These are phyloP conservation scores for Colletotrichum sojae DNA, from an alignment of 2,329 filamentous ascomycete genomes.

Conservation along the genomic window DNA sequence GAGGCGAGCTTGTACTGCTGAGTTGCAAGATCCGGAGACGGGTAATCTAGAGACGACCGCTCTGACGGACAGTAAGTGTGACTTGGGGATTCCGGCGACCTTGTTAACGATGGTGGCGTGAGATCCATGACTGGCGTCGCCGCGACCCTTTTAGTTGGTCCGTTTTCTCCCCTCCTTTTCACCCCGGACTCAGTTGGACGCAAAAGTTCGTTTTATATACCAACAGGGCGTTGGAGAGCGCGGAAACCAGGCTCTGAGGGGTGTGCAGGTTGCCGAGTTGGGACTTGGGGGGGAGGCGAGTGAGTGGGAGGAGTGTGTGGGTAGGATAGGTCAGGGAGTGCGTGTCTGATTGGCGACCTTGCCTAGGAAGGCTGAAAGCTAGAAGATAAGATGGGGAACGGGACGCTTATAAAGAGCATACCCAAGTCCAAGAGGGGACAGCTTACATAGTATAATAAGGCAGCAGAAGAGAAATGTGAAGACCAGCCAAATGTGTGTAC, in stretches of 20 bases:
- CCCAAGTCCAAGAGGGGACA: conserved; percentile 3
- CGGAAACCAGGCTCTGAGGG: conserved; percentile 23
- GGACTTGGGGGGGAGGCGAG: conserved; percentile 24
- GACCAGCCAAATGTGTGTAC: neutral
- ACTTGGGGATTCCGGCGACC: conserved; percentile 59
- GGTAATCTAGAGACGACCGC: conserved; percentile 60
- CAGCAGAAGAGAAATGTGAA: conserved; percentile 16
- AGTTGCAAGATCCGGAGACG: conserved; percentile 59
- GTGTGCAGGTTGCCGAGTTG: conserved; percentile 22
- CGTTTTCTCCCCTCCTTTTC: conserved; percentile 15
- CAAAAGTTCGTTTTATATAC: conserved; percentile 36
- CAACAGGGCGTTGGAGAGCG: conserved; percentile 31
- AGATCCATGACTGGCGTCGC: conserved; percentile 60
- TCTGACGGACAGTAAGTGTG: conserved; percentile 61
- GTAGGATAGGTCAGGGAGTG: conserved; percentile 24
- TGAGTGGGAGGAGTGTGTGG: conserved; percentile 38
- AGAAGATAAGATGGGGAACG: conserved; percentile 29
- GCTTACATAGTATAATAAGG: conserved; percentile 2
- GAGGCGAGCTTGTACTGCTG: conserved; percentile 60
- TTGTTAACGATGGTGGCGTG: conserved; percentile 63
- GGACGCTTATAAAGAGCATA: conserved; percentile 25
- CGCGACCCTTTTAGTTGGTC: conserved; percentile 26
- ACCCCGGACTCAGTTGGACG: conserved; percentile 31
- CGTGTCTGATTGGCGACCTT: conserved; percentile 36
- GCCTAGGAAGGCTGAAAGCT: conserved; percentile 34